Conservation (phyloP, 805 yeast genomes). For the Komagataella populi region DNA sequence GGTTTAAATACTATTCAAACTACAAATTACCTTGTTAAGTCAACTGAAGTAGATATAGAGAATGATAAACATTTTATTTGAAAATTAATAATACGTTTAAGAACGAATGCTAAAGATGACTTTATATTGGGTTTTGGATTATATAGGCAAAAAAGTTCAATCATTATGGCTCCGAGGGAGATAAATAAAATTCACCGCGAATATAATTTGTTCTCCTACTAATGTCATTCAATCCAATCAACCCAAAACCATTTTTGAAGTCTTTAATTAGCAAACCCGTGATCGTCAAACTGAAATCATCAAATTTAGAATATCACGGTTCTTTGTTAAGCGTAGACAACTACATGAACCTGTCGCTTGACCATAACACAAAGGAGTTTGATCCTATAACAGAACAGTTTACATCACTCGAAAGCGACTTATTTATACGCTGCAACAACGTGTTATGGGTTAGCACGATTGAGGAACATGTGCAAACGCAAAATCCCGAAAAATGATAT, state of each 20-base stretch:
- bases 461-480: not conserved
- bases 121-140: too few species aligned
- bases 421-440: slow-evolving; percentile 84
- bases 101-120: too few species aligned
- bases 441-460: slow-evolving; percentile 46
- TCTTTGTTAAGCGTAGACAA: slow-evolving; percentile 68
- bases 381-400: slow-evolving; percentile 32
- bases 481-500: not conserved
- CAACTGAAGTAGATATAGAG: not conserved
- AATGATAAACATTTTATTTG: too few species aligned
- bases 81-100: too few species aligned
- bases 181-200: not conserved
- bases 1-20: not conserved
- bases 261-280: slow-evolving; percentile 62
- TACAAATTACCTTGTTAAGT: not conserved
- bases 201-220: slow-evolving; percentile 3
- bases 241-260: slow-evolving; percentile 84
- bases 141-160: too few species aligned
- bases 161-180: too few species aligned
- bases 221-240: slow-evolving; percentile 47
- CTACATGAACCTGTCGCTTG: slow-evolving; percentile 81
- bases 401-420: slow-evolving; percentile 28
- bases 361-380: slow-evolving; percentile 33
- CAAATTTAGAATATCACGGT: slow-evolving; percentile 79
- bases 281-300: slow-evolving; percentile 79